Conservation (phyloP, 495 filamentous ascomycete species). For the Aspergillus bridgeri region DNA sequence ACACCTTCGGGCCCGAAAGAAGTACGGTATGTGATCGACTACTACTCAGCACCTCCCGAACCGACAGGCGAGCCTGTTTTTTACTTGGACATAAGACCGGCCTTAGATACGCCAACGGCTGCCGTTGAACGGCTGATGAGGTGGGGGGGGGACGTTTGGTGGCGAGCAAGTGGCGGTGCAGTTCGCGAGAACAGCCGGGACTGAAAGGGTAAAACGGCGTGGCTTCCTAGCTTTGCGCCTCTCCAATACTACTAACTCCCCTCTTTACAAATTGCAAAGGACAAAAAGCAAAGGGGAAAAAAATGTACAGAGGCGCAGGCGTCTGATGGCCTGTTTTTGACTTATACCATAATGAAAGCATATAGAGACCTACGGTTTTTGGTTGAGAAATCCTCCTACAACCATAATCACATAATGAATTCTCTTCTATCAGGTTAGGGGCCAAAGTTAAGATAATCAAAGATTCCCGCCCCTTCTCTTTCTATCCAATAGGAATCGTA, state of each 20-base stretch:
- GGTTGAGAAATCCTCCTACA: too few relatives aligned
- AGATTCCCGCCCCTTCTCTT: background rate
- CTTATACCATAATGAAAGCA: background rate
- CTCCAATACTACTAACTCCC: background rate
- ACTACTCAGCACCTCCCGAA: conserved; percentile 86
- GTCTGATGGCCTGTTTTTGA: conserved; percentile 13
- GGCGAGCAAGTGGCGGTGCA: conserved; percentile 73
- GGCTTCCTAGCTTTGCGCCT: background rate
- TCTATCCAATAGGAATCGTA: too few relatives aligned
- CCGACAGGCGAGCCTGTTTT: conserved; percentile 92
- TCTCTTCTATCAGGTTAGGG: background rate
- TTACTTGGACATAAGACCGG: conserved; percentile 93
- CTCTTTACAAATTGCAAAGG: background rate
- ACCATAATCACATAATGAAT: too few relatives aligned
- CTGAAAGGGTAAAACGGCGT: conserved; percentile 3
- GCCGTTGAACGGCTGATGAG: conserved; percentile 79
- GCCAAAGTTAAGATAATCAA: background rate
- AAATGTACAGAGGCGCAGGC: conserved; percentile 18
- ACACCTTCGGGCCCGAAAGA: conserved; percentile 62
- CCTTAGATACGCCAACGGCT: conserved; percentile 75
- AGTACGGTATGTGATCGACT: conserved; percentile 95
- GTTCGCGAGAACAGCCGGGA: conserved; percentile 43
- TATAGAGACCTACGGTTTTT: background rate
- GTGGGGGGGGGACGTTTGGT: conserved; percentile 95
- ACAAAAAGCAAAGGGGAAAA: too few relatives aligned